Evolutionary conservation across 2,329 filamentous ascomycete genomes (phyloP), one percentile per base, ranked within the genome.

Genomic region (Tolypocladium ophioglossoides): DNA sequence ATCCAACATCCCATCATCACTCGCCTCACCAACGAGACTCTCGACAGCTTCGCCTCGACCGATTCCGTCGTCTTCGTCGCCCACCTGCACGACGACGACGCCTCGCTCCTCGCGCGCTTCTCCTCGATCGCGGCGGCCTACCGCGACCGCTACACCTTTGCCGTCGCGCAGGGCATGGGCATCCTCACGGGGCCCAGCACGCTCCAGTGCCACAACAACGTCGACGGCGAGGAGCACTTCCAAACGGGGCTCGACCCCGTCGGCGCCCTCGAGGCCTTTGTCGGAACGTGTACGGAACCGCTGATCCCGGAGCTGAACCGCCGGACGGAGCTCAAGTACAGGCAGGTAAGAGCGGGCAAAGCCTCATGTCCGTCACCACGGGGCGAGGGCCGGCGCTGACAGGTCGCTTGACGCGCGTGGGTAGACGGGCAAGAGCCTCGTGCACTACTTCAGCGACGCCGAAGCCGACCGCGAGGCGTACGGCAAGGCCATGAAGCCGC

Each of bases 11-110:
- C 68, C 1, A 34, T 61, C 4, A 51, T 69, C 11, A 53, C 52
- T 24, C 34, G 57, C 1, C 44, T 61, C 22, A 41, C 20, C 48
- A 52, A 50, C 5, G 35, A 52, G 24, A 34, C 54, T n/a, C 27
- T 55, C n/a, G 58, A 46, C 4, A 54, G n/a, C 8, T 76, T 78
- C 54, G 58, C 66, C 24, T 58, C 59, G 0, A 58, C 62, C 16
- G 75, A 78, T 56, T 70, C 74, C 20, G 57, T 71, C 5, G 69
- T 76, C 2, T 66, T 78, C 34, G 59, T 78, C n/a, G 73, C 69
- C 1, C 67, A 68, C 12, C 57, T 76, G 9, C 63, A 63, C 3
- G 44, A 60, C 0, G 53, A 62, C 7, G 67, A 72, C 44, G 55
- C 58, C 0, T 62, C 64, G 14, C 53, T 74, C 2, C 53, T 59